These are phyloP conservation scores for Arachis monticola DNA, from an alignment of 331 rosid genomes.

Conservation along the genomic window DNA sequence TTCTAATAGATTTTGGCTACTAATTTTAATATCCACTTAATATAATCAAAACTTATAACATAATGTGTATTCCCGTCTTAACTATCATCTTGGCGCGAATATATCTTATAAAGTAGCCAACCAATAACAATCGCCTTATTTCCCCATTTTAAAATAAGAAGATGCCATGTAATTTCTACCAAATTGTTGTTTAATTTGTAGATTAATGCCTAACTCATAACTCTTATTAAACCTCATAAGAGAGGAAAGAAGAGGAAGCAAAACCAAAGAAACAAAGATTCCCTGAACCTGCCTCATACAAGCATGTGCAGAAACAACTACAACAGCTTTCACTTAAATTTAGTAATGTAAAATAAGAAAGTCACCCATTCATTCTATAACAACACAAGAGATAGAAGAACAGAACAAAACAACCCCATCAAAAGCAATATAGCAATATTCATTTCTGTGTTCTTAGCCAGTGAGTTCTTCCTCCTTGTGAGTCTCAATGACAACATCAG, in stretches of 20 bases:
- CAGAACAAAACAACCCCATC: conserved; percentile 46
- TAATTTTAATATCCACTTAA: too few relatives aligned
- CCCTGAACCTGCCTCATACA: not conserved
- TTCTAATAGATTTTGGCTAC: too few relatives aligned
- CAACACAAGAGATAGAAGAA: conserved; percentile 39
- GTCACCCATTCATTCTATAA: conserved; percentile 24
- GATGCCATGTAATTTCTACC: too few relatives aligned
- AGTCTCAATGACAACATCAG: conserved; percentile 64
- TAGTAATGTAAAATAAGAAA: not conserved
- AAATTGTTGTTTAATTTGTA: too few relatives aligned
- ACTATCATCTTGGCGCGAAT: too few relatives aligned
- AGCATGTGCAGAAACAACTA: conserved; percentile 1
- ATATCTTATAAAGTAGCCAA: too few relatives aligned
- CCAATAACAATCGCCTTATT: too few relatives aligned
- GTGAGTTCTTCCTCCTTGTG: conserved; percentile 84
- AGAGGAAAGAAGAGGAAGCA: not conserved
- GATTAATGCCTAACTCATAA: not conserved
- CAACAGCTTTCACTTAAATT: conserved; percentile 19
- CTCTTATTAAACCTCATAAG: not conserved
- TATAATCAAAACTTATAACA: too few relatives aligned
- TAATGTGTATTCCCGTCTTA: too few relatives aligned
- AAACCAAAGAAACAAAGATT: not conserved
- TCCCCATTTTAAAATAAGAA: too few relatives aligned
- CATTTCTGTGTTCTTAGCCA: not conserved
- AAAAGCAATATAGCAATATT: conserved; percentile 35